phyloP scores from a whole-genome alignment of 1,284 basidiomycete genomes.

The Grifola frondosa region DNA sequence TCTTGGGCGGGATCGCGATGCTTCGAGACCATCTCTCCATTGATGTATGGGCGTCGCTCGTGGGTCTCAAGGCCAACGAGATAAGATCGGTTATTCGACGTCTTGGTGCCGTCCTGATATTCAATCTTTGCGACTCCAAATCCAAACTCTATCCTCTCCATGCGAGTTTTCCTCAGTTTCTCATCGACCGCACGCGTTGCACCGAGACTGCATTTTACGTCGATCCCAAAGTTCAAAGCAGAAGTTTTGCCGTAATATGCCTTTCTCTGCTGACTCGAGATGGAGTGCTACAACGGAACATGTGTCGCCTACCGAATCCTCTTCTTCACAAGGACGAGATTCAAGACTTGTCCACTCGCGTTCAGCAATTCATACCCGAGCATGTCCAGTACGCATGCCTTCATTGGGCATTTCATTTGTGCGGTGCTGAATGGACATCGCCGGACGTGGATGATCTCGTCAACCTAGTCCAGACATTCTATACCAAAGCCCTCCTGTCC shows the following conservation, averaged over 20 bases:
- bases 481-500: background rate
- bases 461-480: background rate
- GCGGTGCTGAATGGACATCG: too few species aligned
- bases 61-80: background rate
- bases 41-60: constrained; percentile 1
- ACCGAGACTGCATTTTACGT: constrained; percentile 9
- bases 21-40: constrained; percentile 10
- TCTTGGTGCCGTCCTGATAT: constrained; percentile 7
- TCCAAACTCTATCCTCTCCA: constrained; percentile 5
- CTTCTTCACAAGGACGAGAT: constrained; percentile 2
- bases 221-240: constrained; percentile 2
- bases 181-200: constrained; percentile 6
- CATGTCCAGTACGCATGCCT: constrained; percentile 7
- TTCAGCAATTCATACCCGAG: background rate
- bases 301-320: background rate
- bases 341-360: background rate
- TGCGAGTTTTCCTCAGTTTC: constrained; percentile 12
- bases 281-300: constrained; percentile 4
- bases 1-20: constrained; percentile 9
- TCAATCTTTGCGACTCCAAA: constrained; percentile 1
- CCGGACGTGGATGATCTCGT: too few species aligned
- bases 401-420: constrained; percentile 8
- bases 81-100: constrained; percentile 4
- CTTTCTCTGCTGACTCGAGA: constrained; percentile 2
- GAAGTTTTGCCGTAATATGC: constrained; percentile 7